Evolutionary conservation across 305 asterid species (phyloP).

Genomic region (Fraxinus sp.): DNA sequence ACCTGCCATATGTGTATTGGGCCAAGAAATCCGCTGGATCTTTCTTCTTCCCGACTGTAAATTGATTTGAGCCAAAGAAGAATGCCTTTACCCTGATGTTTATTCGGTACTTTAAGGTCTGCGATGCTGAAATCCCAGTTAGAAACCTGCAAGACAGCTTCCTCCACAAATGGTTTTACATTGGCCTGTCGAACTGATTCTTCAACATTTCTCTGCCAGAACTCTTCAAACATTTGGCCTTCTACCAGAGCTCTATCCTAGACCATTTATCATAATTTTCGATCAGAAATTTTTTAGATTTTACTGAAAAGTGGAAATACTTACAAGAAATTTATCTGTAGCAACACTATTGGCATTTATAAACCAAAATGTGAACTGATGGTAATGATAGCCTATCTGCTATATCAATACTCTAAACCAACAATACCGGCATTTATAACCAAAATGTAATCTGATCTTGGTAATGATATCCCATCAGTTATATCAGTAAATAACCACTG

Average conservation of each 20-base stretch:
- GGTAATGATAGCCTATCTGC: background rate
- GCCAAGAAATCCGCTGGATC: conserved; percentile 69
- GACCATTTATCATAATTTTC: conserved; percentile 27
- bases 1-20: conserved; percentile 98
- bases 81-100: conserved; percentile 53
- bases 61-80: conserved; percentile 68
- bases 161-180: conserved; percentile 77
- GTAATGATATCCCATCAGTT: background rate
- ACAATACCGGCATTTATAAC: background rate
- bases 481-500: background rate
- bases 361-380: background rate
- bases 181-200: conserved; percentile 84
- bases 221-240: conserved; percentile 49
- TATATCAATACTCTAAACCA: background rate
- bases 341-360: background rate
- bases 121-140: conserved; percentile 87
- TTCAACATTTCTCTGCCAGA: conserved; percentile 87
- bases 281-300: conserved; percentile 21
- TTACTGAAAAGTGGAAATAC: background rate
- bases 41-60: conserved; percentile 52
- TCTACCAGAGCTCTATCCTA: conserved; percentile 79
- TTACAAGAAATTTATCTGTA: background rate
- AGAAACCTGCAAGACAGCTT: conserved; percentile 79
- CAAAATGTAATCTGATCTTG: background rate
- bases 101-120: conserved; percentile 62